Percentiles rank a stretch among this genome's conserved stretches.
phyloP scores from a whole-genome alignment of 1,139 yeast species.

The Hanseniaspora gamundiae region DNA sequence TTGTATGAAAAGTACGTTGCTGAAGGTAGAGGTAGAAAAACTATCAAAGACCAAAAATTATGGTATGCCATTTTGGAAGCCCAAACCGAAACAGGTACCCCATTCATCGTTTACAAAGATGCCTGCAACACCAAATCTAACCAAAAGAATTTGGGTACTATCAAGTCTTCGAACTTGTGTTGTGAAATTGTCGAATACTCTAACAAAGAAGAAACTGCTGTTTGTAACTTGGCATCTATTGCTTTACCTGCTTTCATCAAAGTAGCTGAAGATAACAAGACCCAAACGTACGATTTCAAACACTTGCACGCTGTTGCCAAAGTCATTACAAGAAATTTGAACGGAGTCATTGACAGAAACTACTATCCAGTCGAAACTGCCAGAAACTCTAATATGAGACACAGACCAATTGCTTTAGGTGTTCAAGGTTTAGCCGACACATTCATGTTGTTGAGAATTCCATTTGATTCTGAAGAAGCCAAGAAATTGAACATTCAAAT shows the following conservation, averaged over 20 bases:
- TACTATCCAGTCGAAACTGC: constrained; percentile 70
- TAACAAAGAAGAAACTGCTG: constrained; percentile 80
- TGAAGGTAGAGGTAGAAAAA: constrained; percentile 58
- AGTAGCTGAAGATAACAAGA: constrained; percentile 34
- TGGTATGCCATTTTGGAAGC: constrained; percentile 84
- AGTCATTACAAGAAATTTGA: constrained; percentile 62
- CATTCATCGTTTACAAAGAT: constrained; percentile 84
- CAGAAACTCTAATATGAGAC: constrained; percentile 52
- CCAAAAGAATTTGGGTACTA: constrained; percentile 78
- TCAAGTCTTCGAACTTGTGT: constrained; percentile 81
- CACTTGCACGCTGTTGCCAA: constrained; percentile 63
- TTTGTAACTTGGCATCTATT: constrained; percentile 79
- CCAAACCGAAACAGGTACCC: constrained; percentile 89
- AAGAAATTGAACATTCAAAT: constrained; percentile 61
- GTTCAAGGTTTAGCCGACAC: constrained; percentile 86
- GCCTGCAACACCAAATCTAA: constrained; percentile 74
- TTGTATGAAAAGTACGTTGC: constrained; percentile 62
- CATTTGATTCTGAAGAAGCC: constrained; percentile 71
- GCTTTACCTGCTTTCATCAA: constrained; percentile 54
- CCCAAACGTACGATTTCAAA: constrained; percentile 52
- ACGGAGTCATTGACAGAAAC: constrained; percentile 67
- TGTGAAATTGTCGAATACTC: constrained; percentile 87
- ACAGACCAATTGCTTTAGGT: constrained; percentile 82
- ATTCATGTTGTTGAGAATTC: constrained; percentile 63
- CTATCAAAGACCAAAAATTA: constrained; percentile 73